Percentiles rank a stretch among this genome's conserved stretches.
Evolutionary conservation across 495 filamentous ascomycete species (phyloP).

Genomic region (Schizothecium vesticola): DNA sequence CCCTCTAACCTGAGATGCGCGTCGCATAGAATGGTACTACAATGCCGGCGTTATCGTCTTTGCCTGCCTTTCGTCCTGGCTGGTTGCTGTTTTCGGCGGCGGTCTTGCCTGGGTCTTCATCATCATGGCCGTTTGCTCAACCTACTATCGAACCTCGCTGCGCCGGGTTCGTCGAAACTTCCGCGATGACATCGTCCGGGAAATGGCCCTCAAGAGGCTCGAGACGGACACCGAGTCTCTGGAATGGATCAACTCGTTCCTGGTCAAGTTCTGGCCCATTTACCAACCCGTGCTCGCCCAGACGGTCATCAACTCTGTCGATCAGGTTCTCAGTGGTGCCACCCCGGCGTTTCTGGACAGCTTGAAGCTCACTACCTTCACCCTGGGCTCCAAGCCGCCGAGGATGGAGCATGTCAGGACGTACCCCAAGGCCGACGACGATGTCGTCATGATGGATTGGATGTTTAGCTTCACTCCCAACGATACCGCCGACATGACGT

Average conservation of each 20-base stretch:
- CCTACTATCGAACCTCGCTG: slow-evolving; percentile 95
- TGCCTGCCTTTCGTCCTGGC: slow-evolving; percentile 85
- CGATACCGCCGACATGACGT: slow-evolving; percentile 85
- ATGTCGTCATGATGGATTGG: slow-evolving; percentile 98
- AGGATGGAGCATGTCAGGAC: slow-evolving; percentile 96
- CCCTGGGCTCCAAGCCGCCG: slow-evolving; percentile 89
- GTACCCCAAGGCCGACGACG: slow-evolving; percentile 91
- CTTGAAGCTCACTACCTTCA: slow-evolving; percentile 83
- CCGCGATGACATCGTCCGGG: slow-evolving; percentile 87
- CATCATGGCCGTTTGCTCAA: slow-evolving; percentile 84
- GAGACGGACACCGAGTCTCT: slow-evolving; percentile 91
- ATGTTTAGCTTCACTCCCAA: slow-evolving; percentile 98
- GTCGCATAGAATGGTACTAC: slow-evolving; percentile 84
- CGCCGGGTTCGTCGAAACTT: slow-evolving; percentile 93
- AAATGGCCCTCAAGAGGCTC: slow-evolving; percentile 81
- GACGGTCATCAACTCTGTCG: slow-evolving; percentile 86
- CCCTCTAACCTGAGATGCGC: slow-evolving; percentile 6
- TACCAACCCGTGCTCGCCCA: slow-evolving; percentile 89
- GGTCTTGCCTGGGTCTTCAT: slow-evolving; percentile 90
- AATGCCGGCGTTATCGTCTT: slow-evolving; percentile 90
- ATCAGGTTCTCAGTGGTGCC: slow-evolving; percentile 87
- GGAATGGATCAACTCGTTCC: slow-evolving; percentile 98
- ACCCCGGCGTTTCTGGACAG: slow-evolving; percentile 93
- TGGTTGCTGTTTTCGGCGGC: slow-evolving; percentile 81
- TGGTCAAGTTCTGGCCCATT: slow-evolving; percentile 99